A percentile compares a stretch with the other conserved stretches of the same genome.
These are phyloP conservation scores for Xylaria sp. DNA, from an alignment of 2,329 filamentous ascomycete genomes.

Conservation along the genomic window DNA sequence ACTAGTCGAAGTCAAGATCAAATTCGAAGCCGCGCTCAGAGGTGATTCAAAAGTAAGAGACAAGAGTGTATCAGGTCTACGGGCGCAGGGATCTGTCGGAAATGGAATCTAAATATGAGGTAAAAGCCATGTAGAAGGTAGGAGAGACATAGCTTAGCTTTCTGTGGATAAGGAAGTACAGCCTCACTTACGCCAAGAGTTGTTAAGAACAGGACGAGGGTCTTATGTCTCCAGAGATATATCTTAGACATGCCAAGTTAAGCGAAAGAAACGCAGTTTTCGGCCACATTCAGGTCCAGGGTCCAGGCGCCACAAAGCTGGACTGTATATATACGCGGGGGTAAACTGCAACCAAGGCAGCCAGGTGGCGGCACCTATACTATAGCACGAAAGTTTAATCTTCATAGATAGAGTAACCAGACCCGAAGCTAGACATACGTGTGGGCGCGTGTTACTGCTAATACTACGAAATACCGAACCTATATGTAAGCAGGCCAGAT, in stretches of 20 bases:
- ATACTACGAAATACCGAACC: background rate
- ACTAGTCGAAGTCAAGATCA: background rate
- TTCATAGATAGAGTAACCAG: background rate
- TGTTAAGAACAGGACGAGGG: conserved; percentile 37
- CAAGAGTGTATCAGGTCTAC: conserved; percentile 19
- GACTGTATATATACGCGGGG: conserved; percentile 16
- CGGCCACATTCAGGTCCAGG: conserved; percentile 42
- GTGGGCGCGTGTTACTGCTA: background rate
- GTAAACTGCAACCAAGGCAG: conserved; percentile 4
- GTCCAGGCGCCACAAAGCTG: conserved; percentile 44
- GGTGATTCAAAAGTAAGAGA: background rate
- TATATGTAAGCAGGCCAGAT: background rate
- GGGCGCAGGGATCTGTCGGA: conserved; percentile 36
- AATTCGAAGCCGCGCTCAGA: background rate
- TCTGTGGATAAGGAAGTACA: conserved; percentile 35
- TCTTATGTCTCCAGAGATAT: conserved; percentile 42
- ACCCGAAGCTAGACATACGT: background rate
- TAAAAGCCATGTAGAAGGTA: conserved; percentile 26
- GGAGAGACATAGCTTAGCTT: conserved; percentile 6
- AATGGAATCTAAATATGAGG: conserved; percentile 40
- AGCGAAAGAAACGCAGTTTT: conserved; percentile 41
- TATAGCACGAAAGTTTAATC: conserved; percentile 2
- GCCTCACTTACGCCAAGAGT: conserved; percentile 40
- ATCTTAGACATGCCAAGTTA: conserved; percentile 45
- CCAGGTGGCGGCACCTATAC: conserved; percentile 9